Evolutionary conservation across 805 yeast species (phyloP).

Genomic region (Citeromyces nyonsensis): DNA sequence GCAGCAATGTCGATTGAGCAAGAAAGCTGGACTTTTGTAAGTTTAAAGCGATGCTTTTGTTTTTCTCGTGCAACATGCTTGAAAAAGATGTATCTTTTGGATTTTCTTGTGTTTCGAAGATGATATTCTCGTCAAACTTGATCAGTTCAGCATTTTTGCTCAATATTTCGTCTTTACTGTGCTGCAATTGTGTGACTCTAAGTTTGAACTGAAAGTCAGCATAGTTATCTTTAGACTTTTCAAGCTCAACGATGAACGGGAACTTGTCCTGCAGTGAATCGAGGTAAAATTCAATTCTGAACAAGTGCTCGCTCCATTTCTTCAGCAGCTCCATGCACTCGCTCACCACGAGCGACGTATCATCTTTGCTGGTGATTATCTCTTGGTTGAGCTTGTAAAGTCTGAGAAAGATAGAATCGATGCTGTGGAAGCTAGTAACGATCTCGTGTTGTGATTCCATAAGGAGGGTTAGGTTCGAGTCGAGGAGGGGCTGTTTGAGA

Average conservation of each 20-base stretch:
- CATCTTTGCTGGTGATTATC: too few relatives aligned
- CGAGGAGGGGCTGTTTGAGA: too few relatives aligned
- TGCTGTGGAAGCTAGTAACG: too few relatives aligned
- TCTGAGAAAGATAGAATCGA: too few relatives aligned
- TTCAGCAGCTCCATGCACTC: too few relatives aligned
- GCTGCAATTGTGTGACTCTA: conserved; percentile 10
- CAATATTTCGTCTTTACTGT: conserved; percentile 5
- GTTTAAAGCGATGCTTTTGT: conserved; percentile 27
- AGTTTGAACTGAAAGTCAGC: conserved; percentile 11
- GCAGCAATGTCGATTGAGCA: conserved; percentile 30
- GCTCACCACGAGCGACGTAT: too few relatives aligned
- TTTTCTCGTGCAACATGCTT: conserved; percentile 23
- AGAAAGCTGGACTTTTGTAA: conserved; percentile 31
- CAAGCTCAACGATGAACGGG: conserved; percentile 2
- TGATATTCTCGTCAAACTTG: not conserved
- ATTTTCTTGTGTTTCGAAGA: not conserved
- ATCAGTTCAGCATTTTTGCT: not conserved
- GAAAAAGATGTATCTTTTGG: not conserved
- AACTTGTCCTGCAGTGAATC: too few relatives aligned
- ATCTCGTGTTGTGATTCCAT: too few relatives aligned
- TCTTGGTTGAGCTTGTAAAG: too few relatives aligned
- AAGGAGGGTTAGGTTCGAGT: too few relatives aligned
- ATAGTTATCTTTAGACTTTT: conserved; percentile 8
- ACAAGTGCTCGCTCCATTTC: too few relatives aligned
- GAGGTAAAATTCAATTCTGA: too few relatives aligned